Evolutionary conservation across 371 early-diverging fungal species (phyloP), one percentile per base, ranked within the genome.

Genomic region (Apophysomyces ossiformis): DNA sequence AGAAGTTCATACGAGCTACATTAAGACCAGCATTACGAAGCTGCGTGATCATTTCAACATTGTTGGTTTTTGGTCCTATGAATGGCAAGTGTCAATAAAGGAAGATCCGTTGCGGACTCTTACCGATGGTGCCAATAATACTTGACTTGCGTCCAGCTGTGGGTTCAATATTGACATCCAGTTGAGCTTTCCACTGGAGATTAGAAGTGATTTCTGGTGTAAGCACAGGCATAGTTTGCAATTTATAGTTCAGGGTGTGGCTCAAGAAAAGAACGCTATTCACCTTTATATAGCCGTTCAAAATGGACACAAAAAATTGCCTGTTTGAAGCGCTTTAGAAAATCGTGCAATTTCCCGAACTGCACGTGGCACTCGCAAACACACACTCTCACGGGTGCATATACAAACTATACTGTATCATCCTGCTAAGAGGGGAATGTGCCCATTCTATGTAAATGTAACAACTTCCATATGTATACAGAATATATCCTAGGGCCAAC

Each of bases 11-110:
- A 68, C 99, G 92, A 58, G 92, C 95, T 66, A 99, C 93, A 79
- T 94, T 96, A 89, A 99, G 93, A 60, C 99, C 99, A 13, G 95
- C 92, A 68, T 93, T 86, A 70, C 94, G 87, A 67, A 97, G 87
- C 75, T 92, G 86, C 45, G 87, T 88, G 56, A 97, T 82, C 87
- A 87, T 89, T 74, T 96, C 96, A 45, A 93, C 90, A 44, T 77
- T 86, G 84, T 94, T 92, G 54, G 93, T 92, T 63, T 90, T 90
- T 58, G 94, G 94, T 21, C 94, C 94, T 85, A 70, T n/a, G 26
- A 44, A 41, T 16, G 21, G 21, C 54, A 50, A 9, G 21, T 9
- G 21, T 50, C 9, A 21, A 21, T 50, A 9, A 50, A 8, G 1
- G 9, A 9, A 21, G 9, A 8, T 50, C n/a, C 56, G 8, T 21